Conservation (phyloP, 225 moss, liverwort and hornwort species). For the Ulota crispa region DNA sequence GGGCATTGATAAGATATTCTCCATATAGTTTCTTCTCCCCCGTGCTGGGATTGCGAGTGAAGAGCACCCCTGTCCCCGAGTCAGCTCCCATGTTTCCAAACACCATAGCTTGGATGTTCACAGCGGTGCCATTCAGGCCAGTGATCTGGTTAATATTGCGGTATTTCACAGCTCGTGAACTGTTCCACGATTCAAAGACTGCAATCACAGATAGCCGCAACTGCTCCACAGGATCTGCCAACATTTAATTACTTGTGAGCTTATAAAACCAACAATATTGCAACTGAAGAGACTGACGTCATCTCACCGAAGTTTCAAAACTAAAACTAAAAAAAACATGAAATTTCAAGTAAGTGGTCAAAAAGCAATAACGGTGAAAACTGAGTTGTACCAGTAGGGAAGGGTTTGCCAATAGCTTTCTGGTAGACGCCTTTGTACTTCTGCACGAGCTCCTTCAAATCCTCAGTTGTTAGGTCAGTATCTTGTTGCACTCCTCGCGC, state of each 20-base stretch:
- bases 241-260: neutral
- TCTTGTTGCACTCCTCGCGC: slow-evolving; percentile 56
- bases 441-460: slow-evolving; percentile 77
- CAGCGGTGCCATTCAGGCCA: slow-evolving; percentile 82
- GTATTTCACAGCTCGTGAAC: slow-evolving; percentile 84
- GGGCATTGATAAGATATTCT: slow-evolving; percentile 93
- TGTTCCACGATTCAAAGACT: slow-evolving; percentile 93
- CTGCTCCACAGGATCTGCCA: slow-evolving; percentile 83
- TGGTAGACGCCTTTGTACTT: slow-evolving; percentile 78
- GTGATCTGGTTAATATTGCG: slow-evolving; percentile 84
- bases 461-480: slow-evolving; percentile 80
- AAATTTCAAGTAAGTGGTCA: neutral
- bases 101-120: slow-evolving; percentile 97
- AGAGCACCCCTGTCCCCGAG: slow-evolving; percentile 93
- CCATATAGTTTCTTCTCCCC: slow-evolving; percentile 95
- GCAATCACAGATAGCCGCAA: slow-evolving; percentile 76
- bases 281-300: neutral
- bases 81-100: slow-evolving; percentile 90
- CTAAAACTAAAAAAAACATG: neutral
- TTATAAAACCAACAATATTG: neutral
- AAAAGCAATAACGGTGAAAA: neutral
- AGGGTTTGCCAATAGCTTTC: slow-evolving; percentile 69
- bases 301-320: neutral
- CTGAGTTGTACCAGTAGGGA: slow-evolving; percentile 61
- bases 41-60: slow-evolving; percentile 95